Evolutionary conservation across 2,329 filamentous ascomycete genomes (phyloP).

Genomic region (Emergomyces orientalis): DNA sequence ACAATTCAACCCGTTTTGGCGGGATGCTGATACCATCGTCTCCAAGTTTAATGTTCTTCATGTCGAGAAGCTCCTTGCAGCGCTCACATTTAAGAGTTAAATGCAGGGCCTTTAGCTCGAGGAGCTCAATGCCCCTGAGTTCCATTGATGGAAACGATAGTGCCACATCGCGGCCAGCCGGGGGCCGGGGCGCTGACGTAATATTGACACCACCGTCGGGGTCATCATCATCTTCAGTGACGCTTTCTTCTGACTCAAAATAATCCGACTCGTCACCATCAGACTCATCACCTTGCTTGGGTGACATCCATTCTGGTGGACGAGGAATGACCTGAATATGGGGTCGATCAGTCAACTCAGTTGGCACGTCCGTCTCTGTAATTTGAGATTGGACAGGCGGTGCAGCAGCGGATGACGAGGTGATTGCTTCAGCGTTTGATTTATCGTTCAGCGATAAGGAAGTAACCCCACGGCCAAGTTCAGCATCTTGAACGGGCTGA

Average conservation of each 20-base stretch:
- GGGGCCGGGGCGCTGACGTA: conserved; percentile 29
- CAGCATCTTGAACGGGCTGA: conserved; percentile 33
- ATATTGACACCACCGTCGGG: conserved; percentile 30
- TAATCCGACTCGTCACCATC: conserved; percentile 35
- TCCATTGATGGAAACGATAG: conserved; percentile 71
- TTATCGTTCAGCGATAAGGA: conserved; percentile 6
- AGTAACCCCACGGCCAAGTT: conserved; percentile 9
- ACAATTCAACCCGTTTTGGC: conserved; percentile 39
- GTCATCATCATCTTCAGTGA: conserved; percentile 38
- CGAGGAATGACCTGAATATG: conserved; percentile 65
- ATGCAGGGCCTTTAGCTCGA: conserved; percentile 58
- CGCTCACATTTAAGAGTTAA: conserved; percentile 68
- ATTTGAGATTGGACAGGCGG: conserved; percentile 9
- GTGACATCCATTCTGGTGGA: conserved; percentile 63
- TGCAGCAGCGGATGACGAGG: not conserved
- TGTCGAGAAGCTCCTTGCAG: conserved; percentile 64
- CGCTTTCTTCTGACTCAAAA: conserved; percentile 37
- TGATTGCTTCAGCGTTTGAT: not conserved
- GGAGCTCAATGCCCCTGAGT: conserved; percentile 64
- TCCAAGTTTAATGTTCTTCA: conserved; percentile 55
- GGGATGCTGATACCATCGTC: conserved; percentile 32
- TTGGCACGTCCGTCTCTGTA: conserved; percentile 12
- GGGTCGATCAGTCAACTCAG: conserved; percentile 41
- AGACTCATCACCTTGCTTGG: conserved; percentile 23
- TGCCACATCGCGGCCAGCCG: conserved; percentile 59